phyloP scores from a whole-genome alignment of 225 moss, liverwort and hornwort species.

The Sphagnum contortum region DNA sequence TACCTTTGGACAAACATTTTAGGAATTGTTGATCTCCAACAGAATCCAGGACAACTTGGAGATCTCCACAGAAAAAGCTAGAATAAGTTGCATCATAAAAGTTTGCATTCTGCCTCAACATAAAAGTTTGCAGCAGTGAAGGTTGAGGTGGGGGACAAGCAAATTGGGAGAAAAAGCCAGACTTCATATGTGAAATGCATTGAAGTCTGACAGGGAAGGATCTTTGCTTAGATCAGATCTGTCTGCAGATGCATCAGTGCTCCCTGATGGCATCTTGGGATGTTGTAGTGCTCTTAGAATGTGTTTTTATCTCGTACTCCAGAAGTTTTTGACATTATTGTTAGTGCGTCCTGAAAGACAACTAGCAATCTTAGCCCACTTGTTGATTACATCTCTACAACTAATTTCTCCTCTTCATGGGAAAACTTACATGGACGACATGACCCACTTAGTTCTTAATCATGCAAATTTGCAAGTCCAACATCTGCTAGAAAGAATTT shows the following conservation, averaged over 20 bases:
- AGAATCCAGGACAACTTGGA: too few species aligned
- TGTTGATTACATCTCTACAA: constrained; percentile 97
- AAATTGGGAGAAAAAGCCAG: background rate
- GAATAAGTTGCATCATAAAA: too few species aligned
- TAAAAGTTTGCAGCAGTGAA: background rate
- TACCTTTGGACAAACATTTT: too few species aligned
- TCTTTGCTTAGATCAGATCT: constrained; percentile 86
- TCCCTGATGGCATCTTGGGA: constrained; percentile 73
- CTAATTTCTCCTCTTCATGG: constrained; percentile 84
- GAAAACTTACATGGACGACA: constrained; percentile 63
- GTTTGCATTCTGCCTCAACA: too few species aligned
- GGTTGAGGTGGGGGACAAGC: background rate
- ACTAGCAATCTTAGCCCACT: constrained; percentile 96
- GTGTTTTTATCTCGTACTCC: constrained; percentile 89
- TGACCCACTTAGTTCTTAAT: background rate
- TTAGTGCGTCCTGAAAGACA: constrained; percentile 89
- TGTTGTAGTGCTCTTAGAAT: constrained; percentile 82
- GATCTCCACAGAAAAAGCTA: too few species aligned
- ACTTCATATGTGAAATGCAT: constrained; percentile 57
- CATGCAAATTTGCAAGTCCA: too few species aligned
- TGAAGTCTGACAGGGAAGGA: constrained; percentile 45
- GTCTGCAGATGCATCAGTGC: constrained; percentile 80
- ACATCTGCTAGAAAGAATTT: too few species aligned
- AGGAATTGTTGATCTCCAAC: too few species aligned
- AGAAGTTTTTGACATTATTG: constrained; percentile 95